Percentiles rank a stretch among this genome's conserved stretches.
These are phyloP conservation scores for Rhynchosporium secalis DNA, from an alignment of 2,329 filamentous ascomycete species.

Conservation along the genomic window DNA sequence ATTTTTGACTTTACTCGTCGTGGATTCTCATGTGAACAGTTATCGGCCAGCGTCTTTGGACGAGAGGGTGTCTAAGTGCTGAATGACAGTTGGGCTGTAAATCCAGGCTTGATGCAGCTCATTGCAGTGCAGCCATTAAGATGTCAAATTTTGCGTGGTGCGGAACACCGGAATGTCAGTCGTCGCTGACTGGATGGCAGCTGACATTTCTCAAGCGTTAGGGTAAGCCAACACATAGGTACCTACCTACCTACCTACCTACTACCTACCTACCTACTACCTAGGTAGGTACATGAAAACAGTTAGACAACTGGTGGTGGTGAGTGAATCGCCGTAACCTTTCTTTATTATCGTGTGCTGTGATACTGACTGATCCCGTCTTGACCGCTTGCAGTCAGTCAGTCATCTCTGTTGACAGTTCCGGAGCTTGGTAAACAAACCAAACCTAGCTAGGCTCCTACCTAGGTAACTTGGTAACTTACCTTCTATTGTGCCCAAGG, in stretches of 20 bases:
- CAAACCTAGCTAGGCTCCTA: no score
- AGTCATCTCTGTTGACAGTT: no score
- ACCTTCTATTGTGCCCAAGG: no score
- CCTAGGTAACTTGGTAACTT: no score
- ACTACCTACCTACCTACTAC: no score
- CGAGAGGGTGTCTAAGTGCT: neutral
- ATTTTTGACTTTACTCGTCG: neutral
- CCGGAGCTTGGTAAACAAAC: no score
- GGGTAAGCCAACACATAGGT: neutral
- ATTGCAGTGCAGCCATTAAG: neutral
- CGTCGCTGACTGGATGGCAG: conserved; percentile 11
- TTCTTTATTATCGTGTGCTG: neutral
- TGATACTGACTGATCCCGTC: neutral
- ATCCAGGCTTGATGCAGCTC: neutral
- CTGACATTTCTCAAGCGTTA: neutral
- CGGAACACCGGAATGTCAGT: conserved; percentile 9
- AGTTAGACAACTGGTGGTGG: neutral
- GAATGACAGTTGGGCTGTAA: neutral
- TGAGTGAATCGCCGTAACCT: neutral
- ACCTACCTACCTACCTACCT: neutral
- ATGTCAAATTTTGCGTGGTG: conserved; percentile 6
- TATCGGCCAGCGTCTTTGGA: neutral
- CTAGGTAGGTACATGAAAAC: neutral
- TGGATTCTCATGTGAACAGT: neutral
- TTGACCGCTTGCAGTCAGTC: no score